Evolutionary conservation across 164 flowering plant species (phyloP).

Genomic region (grape (Vitis vinifera)): ASM3070453v1 NC_081820.1:26698001-26698500

Average conservation of each 20-base stretch:
- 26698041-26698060: too few species aligned
- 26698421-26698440: constrained; percentile 27
- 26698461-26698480: constrained; percentile 76
- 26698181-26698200: not conserved
- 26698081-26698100: too few species aligned
- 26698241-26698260: not conserved
- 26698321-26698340: not conserved
- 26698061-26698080: too few species aligned
- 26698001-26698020: too few species aligned
- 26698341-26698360: not conserved
- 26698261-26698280: not conserved
- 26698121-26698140: too few species aligned
- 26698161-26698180: too few species aligned
- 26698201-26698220: not conserved
- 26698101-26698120: too few species aligned
- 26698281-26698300: not conserved
- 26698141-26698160: too few species aligned
- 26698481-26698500: constrained; percentile 85
- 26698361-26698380: not conserved
- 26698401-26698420: not conserved
- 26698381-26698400: constrained; percentile 14
- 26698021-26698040: too few species aligned
- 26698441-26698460: constrained; percentile 95
- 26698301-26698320: too few species aligned
- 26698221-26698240: not conserved